These are phyloP conservation scores for Rhodotorula sp. DNA, from an alignment of 1,284 basidiomycete species.

Conservation along the genomic window DNA sequence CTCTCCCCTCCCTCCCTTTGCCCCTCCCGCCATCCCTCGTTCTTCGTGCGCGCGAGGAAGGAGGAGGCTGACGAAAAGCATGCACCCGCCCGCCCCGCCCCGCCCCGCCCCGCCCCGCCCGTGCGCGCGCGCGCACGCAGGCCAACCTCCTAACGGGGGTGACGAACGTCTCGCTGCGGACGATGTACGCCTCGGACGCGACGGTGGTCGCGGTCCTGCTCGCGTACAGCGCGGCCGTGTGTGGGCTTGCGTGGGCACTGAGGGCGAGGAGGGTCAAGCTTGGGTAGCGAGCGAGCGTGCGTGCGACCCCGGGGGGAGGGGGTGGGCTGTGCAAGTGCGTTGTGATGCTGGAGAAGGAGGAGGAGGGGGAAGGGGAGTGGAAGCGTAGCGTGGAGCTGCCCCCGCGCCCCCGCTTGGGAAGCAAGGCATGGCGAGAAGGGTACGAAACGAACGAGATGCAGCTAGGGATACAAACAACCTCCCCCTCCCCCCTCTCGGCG, in stretches of 20 bases:
- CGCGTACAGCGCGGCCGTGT: constrained; percentile 65
- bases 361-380: background rate
- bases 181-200: constrained; percentile 71
- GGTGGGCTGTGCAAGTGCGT: background rate
- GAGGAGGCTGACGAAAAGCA: too few species aligned
- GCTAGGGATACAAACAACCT: background rate
- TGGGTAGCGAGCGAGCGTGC: background rate
- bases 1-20: background rate
- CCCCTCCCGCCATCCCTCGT: background rate
- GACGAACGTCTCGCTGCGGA: constrained; percentile 76
- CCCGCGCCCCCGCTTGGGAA: too few species aligned
- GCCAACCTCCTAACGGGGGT: constrained; percentile 85
- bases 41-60: too few species aligned
- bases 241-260: constrained; percentile 63
- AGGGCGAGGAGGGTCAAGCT: constrained; percentile 45
- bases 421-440: too few species aligned
- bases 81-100: too few species aligned
- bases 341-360: background rate
- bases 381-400: too few species aligned
- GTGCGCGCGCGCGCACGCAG: constrained; percentile 52
- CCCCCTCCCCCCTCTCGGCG: too few species aligned
- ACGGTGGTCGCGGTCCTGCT: constrained; percentile 67
- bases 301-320: too few species aligned
- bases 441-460: background rate
- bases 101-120: too few species aligned